phyloP scores from a whole-genome alignment of 2,329 filamentous ascomycete genomes.

The Neodidymelliopsis sp. region DNA sequence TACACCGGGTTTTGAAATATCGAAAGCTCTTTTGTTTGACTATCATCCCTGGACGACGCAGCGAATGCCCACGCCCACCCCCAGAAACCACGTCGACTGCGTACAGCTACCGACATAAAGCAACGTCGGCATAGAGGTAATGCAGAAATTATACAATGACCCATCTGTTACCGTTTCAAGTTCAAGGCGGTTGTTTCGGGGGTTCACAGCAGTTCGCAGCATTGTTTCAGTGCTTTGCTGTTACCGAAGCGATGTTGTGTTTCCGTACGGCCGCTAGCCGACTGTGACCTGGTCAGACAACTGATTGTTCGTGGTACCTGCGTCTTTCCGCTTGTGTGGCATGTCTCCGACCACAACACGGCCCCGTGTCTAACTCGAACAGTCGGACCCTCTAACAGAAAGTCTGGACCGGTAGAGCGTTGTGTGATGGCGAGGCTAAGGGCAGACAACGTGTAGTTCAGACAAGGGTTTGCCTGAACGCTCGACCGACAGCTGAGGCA shows the following conservation, averaged over 20 bases:
- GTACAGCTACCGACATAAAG: not conserved
- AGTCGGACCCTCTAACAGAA: constrained; percentile 6
- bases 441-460: not conserved
- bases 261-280: constrained; percentile 30
- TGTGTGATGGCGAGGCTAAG: constrained; percentile 31
- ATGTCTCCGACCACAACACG: constrained; percentile 14
- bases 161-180: constrained; percentile 11
- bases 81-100: not conserved
- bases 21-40: not conserved
- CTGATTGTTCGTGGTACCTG: constrained; percentile 35
- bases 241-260: constrained; percentile 25
- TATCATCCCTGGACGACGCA: no score
- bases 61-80: no score
- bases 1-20: not conserved
- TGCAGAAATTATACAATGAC: constrained; percentile 10
- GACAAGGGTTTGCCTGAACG: constrained; percentile 3
- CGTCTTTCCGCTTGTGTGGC: constrained; percentile 33
- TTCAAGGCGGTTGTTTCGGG: constrained; percentile 31
- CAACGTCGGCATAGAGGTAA: constrained; percentile 1
- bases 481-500: not conserved
- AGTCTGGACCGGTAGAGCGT: constrained; percentile 11
- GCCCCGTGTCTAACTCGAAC: constrained; percentile 5
- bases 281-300: constrained; percentile 29
- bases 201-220: constrained; percentile 32
- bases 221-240: constrained; percentile 35